Percentiles rank a stretch among this genome's conserved stretches.
phyloP scores from a whole-genome alignment of 352 stramenopile genomes.

The Pythium biforme region DNA sequence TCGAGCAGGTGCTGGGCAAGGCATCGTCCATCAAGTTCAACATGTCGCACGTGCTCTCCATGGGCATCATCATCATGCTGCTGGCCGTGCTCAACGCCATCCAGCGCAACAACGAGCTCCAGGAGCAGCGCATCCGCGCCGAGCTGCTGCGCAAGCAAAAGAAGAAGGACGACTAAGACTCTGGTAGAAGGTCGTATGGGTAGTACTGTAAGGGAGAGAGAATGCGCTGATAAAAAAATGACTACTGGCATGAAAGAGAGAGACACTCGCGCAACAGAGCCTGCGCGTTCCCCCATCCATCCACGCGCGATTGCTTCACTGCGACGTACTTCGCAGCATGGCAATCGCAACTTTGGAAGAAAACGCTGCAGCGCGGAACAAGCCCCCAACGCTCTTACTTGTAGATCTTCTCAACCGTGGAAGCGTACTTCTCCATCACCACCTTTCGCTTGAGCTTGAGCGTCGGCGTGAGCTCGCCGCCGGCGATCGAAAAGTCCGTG shows the following conservation, averaged over 20 bases:
- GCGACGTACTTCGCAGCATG: neutral
- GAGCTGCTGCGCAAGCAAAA: conserved; percentile 38
- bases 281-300: neutral
- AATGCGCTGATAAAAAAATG: conserved; percentile 2
- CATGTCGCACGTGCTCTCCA: conserved; percentile 76
- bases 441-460: conserved; percentile 95
- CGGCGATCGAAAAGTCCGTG: conserved; percentile 89
- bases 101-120: conserved; percentile 65
- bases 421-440: conserved; percentile 91
- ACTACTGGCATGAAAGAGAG: neutral
- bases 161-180: conserved; percentile 16
- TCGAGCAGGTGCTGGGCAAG: conserved; percentile 76
- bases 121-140: conserved; percentile 65
- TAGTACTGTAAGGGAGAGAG: neutral
- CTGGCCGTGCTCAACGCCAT: conserved; percentile 78
- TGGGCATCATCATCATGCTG: conserved; percentile 75
- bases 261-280: neutral
- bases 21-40: conserved; percentile 80
- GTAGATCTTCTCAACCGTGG: conserved; percentile 90
- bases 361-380: neutral
- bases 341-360: neutral
- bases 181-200: too few relatives aligned
- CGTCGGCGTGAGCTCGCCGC: conserved; percentile 94
- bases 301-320: too few relatives aligned
- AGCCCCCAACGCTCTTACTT: conserved; percentile 29